Base-by-base conservation (phyloP, 768 basidiomycete species). In the Podaxis sp. region DNA sequence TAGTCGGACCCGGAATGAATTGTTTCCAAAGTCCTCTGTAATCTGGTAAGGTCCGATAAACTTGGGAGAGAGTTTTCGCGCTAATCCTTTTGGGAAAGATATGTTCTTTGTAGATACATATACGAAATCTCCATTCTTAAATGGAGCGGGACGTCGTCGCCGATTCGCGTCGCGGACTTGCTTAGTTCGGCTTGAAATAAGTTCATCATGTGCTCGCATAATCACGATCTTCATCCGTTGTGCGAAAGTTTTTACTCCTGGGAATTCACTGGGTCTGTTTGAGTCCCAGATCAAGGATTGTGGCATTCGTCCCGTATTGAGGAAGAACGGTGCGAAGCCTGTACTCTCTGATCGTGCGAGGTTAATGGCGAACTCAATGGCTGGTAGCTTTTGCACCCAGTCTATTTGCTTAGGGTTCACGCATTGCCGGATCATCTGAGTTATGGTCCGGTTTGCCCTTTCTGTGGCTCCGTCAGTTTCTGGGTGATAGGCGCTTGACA, bases 41-140 rank as follows among this genome's bases (percentile, higher is more conserved):
- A 66, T 44, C 17, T 20, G 15, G 44, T 66, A 66, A 2, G 54
- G 65, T 4, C 65, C 60, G 10, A 64, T 62, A 56, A 22, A 66
- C 37, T 56, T 64, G 1, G 56, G 56, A 28, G 53, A 26, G 2
- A 66, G 33, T 38, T 66, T 62, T 10, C 60, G 36, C 7, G 65
- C 49, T 0, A 62, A 15, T 12, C 60, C 65, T 24, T 58, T 62
- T 5, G 54, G 49, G 30, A 65, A 0, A 66, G 61, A 67, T 0
- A 79, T 51, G 58, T 80, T 78, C 40, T 72, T 67, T 0, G 76
- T 79, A 7, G 50, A 62, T 10, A 63, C 2, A 40, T 66, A 66
- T 7, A 66, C 52, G 2, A 63, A 30, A 26, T 66, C 61, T 0
- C 56, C 56, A 3, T 55, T 30, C 8, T 24, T 28, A 38, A 66